phyloP scores from a whole-genome alignment of 108 stramenopile genomes.

The Cyclostephanos tholiformis region DNA sequence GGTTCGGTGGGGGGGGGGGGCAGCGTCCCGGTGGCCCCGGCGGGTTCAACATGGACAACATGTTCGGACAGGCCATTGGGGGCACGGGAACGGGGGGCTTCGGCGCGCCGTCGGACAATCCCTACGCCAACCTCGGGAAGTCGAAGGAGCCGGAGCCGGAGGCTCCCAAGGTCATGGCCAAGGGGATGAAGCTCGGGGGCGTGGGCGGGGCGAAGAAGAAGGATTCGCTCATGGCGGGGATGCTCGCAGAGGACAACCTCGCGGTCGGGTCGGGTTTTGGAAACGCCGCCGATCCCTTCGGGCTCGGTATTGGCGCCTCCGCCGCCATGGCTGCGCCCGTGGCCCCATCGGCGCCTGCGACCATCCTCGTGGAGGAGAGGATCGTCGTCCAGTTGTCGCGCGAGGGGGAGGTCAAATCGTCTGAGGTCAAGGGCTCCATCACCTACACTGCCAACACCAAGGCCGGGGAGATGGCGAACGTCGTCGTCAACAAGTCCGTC shows the following conservation, averaged over 20 bases:
- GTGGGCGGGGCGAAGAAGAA: constrained; percentile 71
- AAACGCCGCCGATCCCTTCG: constrained; percentile 51
- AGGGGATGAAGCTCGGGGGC: constrained; percentile 96
- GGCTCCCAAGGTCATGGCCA: constrained; percentile 76
- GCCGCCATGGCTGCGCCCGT: constrained; percentile 57
- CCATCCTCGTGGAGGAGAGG: constrained; percentile 91
- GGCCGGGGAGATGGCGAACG: constrained; percentile 80
- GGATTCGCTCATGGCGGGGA: constrained; percentile 90
- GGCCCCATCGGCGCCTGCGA: constrained; percentile 87
- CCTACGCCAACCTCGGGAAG: constrained; percentile 53
- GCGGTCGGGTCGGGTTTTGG: constrained; percentile 55
- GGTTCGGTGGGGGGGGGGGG: constrained; percentile 67
- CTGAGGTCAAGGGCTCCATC: constrained; percentile 96
- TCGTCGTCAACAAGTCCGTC: constrained; percentile 81
- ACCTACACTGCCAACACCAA: constrained; percentile 97
- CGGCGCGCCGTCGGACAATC: constrained; percentile 40
- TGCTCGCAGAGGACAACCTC: constrained; percentile 96
- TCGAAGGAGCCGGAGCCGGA: constrained; percentile 59
- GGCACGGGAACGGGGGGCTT: constrained; percentile 49
- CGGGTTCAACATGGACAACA: constrained; percentile 43
- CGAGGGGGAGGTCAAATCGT: constrained; percentile 91
- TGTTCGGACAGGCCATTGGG: constrained; percentile 34
- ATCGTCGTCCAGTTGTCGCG: constrained; percentile 87
- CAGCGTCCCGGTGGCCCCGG: constrained; percentile 50
- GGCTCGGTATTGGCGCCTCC: constrained; percentile 52